These are phyloP conservation scores for Peronospora farinosa DNA, from an alignment of 352 stramenopile species.

Conservation along the genomic window DNA sequence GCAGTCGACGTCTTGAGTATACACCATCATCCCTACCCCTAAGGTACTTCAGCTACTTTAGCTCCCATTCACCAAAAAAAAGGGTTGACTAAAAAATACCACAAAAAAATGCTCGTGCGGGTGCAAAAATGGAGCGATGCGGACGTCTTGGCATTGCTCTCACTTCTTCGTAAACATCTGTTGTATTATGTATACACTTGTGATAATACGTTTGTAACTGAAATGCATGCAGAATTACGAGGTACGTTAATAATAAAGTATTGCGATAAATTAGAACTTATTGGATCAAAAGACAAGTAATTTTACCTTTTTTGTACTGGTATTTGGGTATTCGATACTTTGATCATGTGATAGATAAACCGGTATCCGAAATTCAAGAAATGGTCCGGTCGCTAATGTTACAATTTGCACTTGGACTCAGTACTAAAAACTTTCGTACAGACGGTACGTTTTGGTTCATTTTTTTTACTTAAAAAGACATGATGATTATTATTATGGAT, in stretches of 20 bases:
- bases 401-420: slow-evolving; percentile 50
- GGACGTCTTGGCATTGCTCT: slow-evolving; percentile 47
- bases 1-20: neutral
- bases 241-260: no score
- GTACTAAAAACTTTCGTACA: slow-evolving; percentile 61
- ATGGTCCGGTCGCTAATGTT: slow-evolving; percentile 50
- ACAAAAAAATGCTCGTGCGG: slow-evolving; percentile 22
- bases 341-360: slow-evolving; percentile 28
- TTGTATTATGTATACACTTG: slow-evolving; percentile 58
- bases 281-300: no score
- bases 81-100: no score
- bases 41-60: no score
- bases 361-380: slow-evolving; percentile 32
- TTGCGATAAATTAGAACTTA: no score
- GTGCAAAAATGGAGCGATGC: slow-evolving; percentile 44
- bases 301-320: no score
- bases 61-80: no score
- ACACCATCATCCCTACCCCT: no score
- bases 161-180: slow-evolving; percentile 44
- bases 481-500: no score
- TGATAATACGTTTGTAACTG: slow-evolving; percentile 36
- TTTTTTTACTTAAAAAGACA: no score
- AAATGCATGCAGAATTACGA: slow-evolving; percentile 36
- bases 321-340: neutral
- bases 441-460: slow-evolving; percentile 50